Conservation (phyloP, 164 flowering plant genomes). For the Annona squamosa region DNA sequence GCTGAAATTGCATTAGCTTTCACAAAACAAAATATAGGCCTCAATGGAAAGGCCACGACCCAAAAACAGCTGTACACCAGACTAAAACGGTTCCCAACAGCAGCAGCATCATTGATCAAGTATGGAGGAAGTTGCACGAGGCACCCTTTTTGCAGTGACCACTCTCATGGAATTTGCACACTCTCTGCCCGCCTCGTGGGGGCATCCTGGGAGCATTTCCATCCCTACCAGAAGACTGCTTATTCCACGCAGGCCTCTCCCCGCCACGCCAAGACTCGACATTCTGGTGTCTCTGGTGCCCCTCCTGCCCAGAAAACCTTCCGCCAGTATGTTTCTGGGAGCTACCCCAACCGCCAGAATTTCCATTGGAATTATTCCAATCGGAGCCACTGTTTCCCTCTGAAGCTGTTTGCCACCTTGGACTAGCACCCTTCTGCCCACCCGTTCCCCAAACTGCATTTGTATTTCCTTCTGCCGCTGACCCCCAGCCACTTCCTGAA, state of each 20-base stretch:
- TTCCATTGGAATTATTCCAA: constrained; percentile 10
- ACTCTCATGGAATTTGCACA: constrained; percentile 45
- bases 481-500: constrained; percentile 41
- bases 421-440: constrained; percentile 14
- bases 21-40: neutral
- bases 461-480: constrained; percentile 18
- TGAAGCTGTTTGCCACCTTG: constrained; percentile 19
- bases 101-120: neutral
- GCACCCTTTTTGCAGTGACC: constrained; percentile 72
- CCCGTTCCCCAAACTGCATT: constrained; percentile 22
- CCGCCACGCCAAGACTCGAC: constrained; percentile 34
- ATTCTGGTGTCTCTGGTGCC: constrained; percentile 26
- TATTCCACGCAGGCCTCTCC: constrained; percentile 32
- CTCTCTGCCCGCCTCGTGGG: constrained; percentile 30
- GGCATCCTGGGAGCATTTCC: constrained; percentile 29
- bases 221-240: constrained; percentile 16
- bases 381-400: neutral
- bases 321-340: neutral
- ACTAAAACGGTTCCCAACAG: neutral
- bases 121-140: constrained; percentile 47
- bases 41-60: neutral
- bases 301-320: constrained; percentile 24
- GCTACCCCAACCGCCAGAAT: constrained; percentile 24
- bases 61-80: neutral
- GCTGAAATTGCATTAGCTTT: neutral